Percentiles rank a stretch among this genome's conserved stretches.
Conservation (phyloP, 2,329 filamentous ascomycete species). For the Fusarium agapanthi region DNA sequence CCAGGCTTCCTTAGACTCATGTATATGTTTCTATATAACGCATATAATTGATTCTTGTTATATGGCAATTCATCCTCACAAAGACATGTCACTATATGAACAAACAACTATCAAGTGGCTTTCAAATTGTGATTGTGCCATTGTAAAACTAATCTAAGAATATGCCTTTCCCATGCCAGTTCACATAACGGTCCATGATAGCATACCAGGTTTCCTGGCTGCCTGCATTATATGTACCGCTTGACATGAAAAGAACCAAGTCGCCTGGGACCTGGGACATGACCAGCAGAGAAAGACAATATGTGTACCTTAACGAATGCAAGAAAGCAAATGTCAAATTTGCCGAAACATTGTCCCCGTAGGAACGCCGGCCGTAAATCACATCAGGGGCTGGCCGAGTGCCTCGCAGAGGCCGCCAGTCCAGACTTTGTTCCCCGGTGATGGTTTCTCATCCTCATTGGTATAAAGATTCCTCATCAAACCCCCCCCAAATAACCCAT, state of each 20-base stretch:
- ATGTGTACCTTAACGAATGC: constrained; percentile 39
- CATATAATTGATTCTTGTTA: too few species aligned
- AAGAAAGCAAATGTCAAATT: constrained; percentile 46
- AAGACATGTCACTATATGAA: neutral
- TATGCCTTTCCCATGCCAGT: constrained; percentile 17
- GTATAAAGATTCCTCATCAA: constrained; percentile 44
- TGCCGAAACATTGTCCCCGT: constrained; percentile 42
- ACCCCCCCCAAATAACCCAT: constrained; percentile 38
- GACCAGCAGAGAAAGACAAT: constrained; percentile 21
- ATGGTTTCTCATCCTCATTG: constrained; percentile 43
- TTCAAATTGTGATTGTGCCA: constrained; percentile 44
- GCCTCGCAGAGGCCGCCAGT: constrained; percentile 39
- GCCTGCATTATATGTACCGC: constrained; percentile 11
- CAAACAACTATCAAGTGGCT: constrained; percentile 7
- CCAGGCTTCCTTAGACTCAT: too few species aligned
- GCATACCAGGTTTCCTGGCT: constrained; percentile 6
- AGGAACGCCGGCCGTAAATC: constrained; percentile 41
- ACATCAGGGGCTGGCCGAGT: constrained; percentile 34
- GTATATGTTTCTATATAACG: neutral
- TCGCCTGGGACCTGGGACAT: neutral
- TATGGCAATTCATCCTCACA: neutral
- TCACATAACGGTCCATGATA: constrained; percentile 11
- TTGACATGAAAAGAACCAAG: constrained; percentile 1
- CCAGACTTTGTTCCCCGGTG: constrained; percentile 32
- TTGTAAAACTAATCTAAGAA: constrained; percentile 45